A percentile compares a stretch with the other conserved stretches of the same genome.
phyloP scores from a whole-genome alignment of 331 rosid species.

The Telfairia occidentalis region DNA sequence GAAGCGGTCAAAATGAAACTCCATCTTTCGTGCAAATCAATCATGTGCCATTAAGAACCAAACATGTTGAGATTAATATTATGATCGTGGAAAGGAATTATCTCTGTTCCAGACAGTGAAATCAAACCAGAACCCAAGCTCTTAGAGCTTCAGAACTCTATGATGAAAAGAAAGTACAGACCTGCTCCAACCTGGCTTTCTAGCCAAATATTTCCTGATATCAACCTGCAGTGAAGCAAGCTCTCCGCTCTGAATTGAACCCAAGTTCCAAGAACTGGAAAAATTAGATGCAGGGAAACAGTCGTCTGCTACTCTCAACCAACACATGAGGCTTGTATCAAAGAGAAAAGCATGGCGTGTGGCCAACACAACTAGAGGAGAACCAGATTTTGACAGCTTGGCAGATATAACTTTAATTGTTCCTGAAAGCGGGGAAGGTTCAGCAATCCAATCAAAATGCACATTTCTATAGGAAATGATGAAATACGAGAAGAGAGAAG shows the following conservation, averaged over 20 bases:
- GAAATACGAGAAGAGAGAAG: slow-evolving; percentile 6
- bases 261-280: slow-evolving; percentile 90
- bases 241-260: slow-evolving; percentile 84
- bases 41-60: background rate
- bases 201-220: slow-evolving; percentile 84
- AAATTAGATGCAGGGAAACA: slow-evolving; percentile 96
- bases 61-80: background rate
- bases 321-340: slow-evolving; percentile 83
- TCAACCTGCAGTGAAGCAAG: slow-evolving; percentile 94
- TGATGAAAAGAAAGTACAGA: slow-evolving; percentile 21
- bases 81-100: background rate
- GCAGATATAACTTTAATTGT: slow-evolving; percentile 84
- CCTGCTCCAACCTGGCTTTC: slow-evolving; percentile 99
- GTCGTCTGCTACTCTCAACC: slow-evolving; percentile 98
- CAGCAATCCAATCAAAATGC: background rate
- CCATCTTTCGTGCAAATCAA: background rate
- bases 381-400: slow-evolving; percentile 79
- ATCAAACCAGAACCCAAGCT: background rate
- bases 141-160: background rate
- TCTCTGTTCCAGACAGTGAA: background rate
- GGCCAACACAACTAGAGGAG: slow-evolving; percentile 87
- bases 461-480: slow-evolving; percentile 2
- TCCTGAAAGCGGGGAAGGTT: slow-evolving; percentile 34
- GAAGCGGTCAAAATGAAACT: background rate
- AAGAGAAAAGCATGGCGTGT: slow-evolving; percentile 96